Evolutionary conservation across 2,329 filamentous ascomycete species (phyloP).

Genomic region (Nothophaeocryptopus gaeumannii): DNA sequence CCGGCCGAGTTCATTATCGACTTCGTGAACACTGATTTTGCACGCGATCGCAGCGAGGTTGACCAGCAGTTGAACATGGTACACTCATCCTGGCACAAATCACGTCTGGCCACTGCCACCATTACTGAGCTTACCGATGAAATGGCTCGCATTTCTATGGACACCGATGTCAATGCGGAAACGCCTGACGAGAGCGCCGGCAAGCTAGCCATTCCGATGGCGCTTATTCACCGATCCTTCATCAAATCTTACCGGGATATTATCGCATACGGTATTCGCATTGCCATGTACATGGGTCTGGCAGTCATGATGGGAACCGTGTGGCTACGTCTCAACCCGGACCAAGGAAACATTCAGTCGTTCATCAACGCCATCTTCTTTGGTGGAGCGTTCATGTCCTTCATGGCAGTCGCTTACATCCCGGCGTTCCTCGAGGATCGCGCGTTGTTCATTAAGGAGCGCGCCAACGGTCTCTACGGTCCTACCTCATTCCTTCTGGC

Average conservation of each 20-base stretch:
- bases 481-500: slow-evolving; percentile 66
- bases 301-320: slow-evolving; percentile 88
- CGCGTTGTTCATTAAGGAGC: slow-evolving; percentile 68
- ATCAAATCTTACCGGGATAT: slow-evolving; percentile 83
- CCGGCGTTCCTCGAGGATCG: slow-evolving; percentile 78
- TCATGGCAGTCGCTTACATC: slow-evolving; percentile 68
- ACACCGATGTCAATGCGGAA: slow-evolving; percentile 31
- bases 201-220: slow-evolving; percentile 53
- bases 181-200: slow-evolving; percentile 41
- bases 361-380: slow-evolving; percentile 74
- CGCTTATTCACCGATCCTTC: slow-evolving; percentile 72
- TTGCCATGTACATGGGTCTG: slow-evolving; percentile 77
- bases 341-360: slow-evolving; percentile 72
- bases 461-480: slow-evolving; percentile 74
- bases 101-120: slow-evolving; percentile 40
- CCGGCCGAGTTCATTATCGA: slow-evolving; percentile 79
- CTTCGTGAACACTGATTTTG: slow-evolving; percentile 74
- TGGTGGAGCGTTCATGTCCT: slow-evolving; percentile 48
- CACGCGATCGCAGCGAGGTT: slow-evolving; percentile 48
- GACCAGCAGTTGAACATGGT: slow-evolving; percentile 53
- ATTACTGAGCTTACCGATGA: slow-evolving; percentile 35
- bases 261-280: slow-evolving; percentile 76
- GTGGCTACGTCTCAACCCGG: slow-evolving; percentile 68
- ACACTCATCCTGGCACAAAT: slow-evolving; percentile 56
- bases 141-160: slow-evolving; percentile 35